Evolutionary conservation across 1,139 yeast species (phyloP), one percentile per base, ranked within the genome.

Genomic region (Pichia sp.): DNA sequence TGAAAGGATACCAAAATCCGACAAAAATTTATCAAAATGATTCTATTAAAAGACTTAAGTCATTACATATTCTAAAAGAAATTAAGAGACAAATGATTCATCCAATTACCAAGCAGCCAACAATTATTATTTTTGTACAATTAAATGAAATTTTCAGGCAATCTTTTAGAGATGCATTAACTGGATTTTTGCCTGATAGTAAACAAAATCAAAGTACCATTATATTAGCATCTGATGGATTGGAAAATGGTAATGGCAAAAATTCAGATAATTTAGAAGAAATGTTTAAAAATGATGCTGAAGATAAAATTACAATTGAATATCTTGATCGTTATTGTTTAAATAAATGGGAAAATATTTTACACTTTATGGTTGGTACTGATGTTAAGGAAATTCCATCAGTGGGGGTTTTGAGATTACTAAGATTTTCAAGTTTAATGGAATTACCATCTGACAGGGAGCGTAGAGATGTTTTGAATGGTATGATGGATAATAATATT

Each of bases 311-410:
- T 1, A 83, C 81, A 48, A 69, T 81, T 31, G 75, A 76, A 39
- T 86, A 84, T 62, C 72, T 93, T 48, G 96, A 90, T 62, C 74
- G 74, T 44, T 90, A 89, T 70, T 96, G 97, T 13, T 79, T 89
- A 10, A 79, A 77, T 47, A 88, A 87, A 64, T 93, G 99, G 99
- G 99, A 95, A 67, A 82, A 89, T 7, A 93, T 95, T 60, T 74
- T 95, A 61, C 99, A 95, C 73, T 93, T 85, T 70, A 93, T 93
- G 98, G 99, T 93, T 46, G 98, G 98, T 3, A 88, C 96, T 0
- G 86, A 86, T 53, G 71, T 83, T 47, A 72, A 81, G 25, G 73
- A 74, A 13, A 72, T 78, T 2, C 96, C 96, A 7, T 82, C 88
- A 38, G 74, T 76, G 29, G 86, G 87, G 25, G 93, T 86, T 1